Evolutionary conservation across 2,329 filamentous ascomycete species (phyloP), one percentile per base, ranked within the genome.

Genomic region (Colletotrichum gigasporum): DNA sequence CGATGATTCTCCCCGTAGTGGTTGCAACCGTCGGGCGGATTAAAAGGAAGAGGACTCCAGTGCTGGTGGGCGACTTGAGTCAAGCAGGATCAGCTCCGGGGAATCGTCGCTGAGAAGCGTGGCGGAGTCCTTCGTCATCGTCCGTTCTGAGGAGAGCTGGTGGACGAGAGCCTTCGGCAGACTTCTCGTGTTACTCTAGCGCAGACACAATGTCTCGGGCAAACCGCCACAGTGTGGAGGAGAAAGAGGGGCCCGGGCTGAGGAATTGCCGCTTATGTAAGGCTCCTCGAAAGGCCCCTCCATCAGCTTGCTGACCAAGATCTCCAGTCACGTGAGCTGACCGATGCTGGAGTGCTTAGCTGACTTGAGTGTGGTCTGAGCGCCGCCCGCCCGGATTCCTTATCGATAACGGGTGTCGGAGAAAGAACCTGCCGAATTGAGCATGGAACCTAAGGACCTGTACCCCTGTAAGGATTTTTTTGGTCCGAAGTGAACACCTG

Each of bases 401-500:
- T 57, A 65, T 65, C 62, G 65, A 65, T 61, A 65, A 44, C 65
- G 65, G 61, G 26, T 39, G 16, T 41, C 65, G 65, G 65, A 65
- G 65, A 60, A 65, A 67, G 55, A 39, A 26, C 26, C 8, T 48
- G 51, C 61, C 61, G 64, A 56, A 47, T 22, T 35, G 12, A 10
- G 26, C 11, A 24, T 16, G 50, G 26, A 30, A 34, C 24, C 41
- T 22, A 47, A 45, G 39, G 47, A 54, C 41, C 56, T 48, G 32
- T 10, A 54, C 48, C 61, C 61, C 61, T 64, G 61, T 56, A 63
- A 35, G 51, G 60, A 18, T 44, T 64, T 66, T 58, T 54, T 53
- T 39, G 48, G 50, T 30, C 41, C 57, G 64, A 68, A 68, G 66
- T 60, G 66, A 68, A 68, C 66, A 68, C 66, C 66, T 68, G 66